Percentiles rank a stretch among this genome's conserved stretches.
Conservation (phyloP, 768 basidiomycete genomes). For the Lentinus brumalis region DNA sequence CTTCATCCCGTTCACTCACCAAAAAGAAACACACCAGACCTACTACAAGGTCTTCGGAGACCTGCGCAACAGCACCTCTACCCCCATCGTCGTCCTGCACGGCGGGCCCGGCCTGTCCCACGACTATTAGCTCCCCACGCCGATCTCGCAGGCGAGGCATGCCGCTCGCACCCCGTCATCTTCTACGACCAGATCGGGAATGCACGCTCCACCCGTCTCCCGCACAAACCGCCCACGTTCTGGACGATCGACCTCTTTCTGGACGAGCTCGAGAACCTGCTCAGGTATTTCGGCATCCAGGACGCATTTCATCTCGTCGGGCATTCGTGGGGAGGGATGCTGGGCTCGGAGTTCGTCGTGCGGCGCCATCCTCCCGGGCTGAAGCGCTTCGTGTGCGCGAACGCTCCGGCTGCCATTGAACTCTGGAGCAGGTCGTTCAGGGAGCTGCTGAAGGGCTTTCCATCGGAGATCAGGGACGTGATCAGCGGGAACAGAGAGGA, state of each 20-base stretch:
- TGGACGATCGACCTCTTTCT: slow-evolving; percentile 54
- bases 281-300: slow-evolving; percentile 43
- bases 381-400: slow-evolving; percentile 45
- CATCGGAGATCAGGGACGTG: slow-evolving; percentile 16
- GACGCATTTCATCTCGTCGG: slow-evolving; percentile 49
- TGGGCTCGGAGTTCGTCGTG: slow-evolving; percentile 44
- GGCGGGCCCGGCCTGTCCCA: slow-evolving; percentile 50
- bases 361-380: slow-evolving; percentile 40
- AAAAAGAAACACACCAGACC: slow-evolving; percentile 37
- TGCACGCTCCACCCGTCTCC: slow-evolving; percentile 46
- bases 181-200: slow-evolving; percentile 56
- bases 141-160: slow-evolving; percentile 36
- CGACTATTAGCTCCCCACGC: slow-evolving; percentile 40
- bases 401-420: slow-evolving; percentile 46
- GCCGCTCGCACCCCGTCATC: slow-evolving; percentile 44
- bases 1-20: slow-evolving; percentile 24
- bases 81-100: slow-evolving; percentile 46
- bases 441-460: slow-evolving; percentile 41
- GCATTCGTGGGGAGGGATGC: slow-evolving; percentile 61
- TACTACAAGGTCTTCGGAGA: slow-evolving; percentile 48
- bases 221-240: slow-evolving; percentile 37
- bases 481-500: too few relatives aligned
- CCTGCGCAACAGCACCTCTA: slow-evolving; percentile 33
- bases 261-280: slow-evolving; percentile 53
- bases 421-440: slow-evolving; percentile 45